Evolutionary conservation across 345 rosid genomes (phyloP).

Genomic region (Viola odorata): DNA sequence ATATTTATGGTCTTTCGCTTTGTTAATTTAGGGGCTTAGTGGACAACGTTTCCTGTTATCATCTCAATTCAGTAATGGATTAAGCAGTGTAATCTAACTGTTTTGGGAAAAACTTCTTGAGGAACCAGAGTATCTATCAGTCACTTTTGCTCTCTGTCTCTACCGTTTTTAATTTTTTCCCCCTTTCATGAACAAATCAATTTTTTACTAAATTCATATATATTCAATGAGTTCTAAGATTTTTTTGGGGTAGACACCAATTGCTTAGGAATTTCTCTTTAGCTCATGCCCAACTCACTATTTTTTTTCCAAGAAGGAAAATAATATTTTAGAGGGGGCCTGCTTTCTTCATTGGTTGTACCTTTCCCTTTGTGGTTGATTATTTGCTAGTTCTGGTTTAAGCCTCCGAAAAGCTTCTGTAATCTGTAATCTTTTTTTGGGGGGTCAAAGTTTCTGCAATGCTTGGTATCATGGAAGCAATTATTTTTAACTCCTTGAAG

Average conservation of each 20-base stretch:
- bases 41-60: slow-evolving; percentile 7
- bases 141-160: neutral
- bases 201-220: too few species aligned
- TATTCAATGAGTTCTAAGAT: too few species aligned
- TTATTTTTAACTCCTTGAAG: too few species aligned
- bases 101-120: slow-evolving; percentile 3
- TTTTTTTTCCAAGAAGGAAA: neutral
- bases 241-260: neutral
- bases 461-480: too few species aligned
- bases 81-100: neutral
- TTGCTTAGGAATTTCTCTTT: slow-evolving; percentile 1
- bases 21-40: neutral
- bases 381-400: slow-evolving; percentile 1
- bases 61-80: slow-evolving; percentile 12
- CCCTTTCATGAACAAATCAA: neutral
- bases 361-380: neutral
- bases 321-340: neutral
- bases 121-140: neutral
- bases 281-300: neutral
- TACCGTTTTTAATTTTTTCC: neutral
- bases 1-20: neutral
- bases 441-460: slow-evolving; percentile 1
- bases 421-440: neutral
- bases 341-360: neutral
- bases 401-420: neutral